Conservation (phyloP, 2,329 filamentous ascomycete species). For the Trichoderma atrobrunneum region DNA sequence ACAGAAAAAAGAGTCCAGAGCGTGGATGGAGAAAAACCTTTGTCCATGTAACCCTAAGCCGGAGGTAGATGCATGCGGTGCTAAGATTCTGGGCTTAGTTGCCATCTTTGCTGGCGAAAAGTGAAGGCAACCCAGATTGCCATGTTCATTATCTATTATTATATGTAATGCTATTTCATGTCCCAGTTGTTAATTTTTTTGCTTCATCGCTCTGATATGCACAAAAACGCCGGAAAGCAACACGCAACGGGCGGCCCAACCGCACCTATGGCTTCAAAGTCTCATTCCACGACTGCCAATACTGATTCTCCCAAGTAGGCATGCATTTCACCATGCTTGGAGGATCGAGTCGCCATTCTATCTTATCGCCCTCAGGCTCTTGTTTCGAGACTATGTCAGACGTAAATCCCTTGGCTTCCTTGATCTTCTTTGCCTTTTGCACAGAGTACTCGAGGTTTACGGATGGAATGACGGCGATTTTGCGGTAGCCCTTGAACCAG, state of each 20-base stretch:
- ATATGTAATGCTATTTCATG: neutral
- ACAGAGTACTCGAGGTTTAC: constrained; percentile 55
- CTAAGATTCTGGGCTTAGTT: too few species aligned
- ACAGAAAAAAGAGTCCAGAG: too few species aligned
- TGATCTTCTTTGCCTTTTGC: constrained; percentile 43
- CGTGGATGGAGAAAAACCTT: too few species aligned
- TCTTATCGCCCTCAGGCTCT: constrained; percentile 28
- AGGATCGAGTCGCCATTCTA: constrained; percentile 44
- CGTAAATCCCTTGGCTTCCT: constrained; percentile 48
- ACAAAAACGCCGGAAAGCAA: neutral
- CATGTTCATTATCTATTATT: neutral
- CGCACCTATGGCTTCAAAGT: constrained; percentile 1
- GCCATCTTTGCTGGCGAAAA: neutral
- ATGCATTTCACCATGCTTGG: constrained; percentile 50
- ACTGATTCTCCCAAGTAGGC: constrained; percentile 40
- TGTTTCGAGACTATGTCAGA: constrained; percentile 33
- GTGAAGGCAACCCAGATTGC: neutral
- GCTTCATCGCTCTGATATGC: neutral
- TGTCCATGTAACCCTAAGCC: too few species aligned
- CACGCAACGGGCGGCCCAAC: neutral
- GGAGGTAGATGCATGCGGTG: too few species aligned
- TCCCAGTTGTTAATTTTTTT: neutral
- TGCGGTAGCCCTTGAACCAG: constrained; percentile 48
- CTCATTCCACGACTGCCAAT: constrained; percentile 38
- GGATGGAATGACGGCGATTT: constrained; percentile 54